A percentile compares a stretch with the other conserved stretches of the same genome.
These are phyloP conservation scores for Xylaria sp. DNA, from an alignment of 2,329 filamentous ascomycete species.

Conservation along the genomic window DNA sequence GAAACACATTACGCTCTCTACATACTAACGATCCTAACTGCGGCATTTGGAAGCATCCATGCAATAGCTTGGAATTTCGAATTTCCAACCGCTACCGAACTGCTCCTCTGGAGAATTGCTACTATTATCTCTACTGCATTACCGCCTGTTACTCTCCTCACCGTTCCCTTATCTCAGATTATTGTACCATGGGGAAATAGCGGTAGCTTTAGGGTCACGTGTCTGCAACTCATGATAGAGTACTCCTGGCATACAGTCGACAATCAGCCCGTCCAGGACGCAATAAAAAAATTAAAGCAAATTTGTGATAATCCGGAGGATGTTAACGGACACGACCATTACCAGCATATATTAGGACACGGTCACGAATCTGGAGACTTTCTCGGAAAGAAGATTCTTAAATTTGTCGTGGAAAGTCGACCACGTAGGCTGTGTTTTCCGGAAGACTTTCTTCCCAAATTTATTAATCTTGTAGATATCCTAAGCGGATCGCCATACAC, in stretches of 20 bases:
- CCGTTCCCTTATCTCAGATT: not conserved
- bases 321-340: slow-evolving; percentile 12
- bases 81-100: slow-evolving; percentile 22
- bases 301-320: not conserved
- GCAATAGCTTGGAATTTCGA: slow-evolving; percentile 28
- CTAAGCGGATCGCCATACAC: not conserved
- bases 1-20: not conserved
- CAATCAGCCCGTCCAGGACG: slow-evolving; percentile 1
- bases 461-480: not conserved
- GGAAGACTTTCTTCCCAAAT: not conserved
- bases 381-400: slow-evolving; percentile 9
- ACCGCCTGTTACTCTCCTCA: not conserved
- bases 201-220: slow-evolving; percentile 1
- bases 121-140: not conserved
- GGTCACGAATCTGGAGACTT: not conserved
- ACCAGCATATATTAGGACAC: slow-evolving; percentile 10
- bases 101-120: slow-evolving; percentile 21
- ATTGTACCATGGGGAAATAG: not conserved
- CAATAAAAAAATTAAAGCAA: slow-evolving; percentile 4
- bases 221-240: slow-evolving; percentile 25
- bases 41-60: slow-evolving; percentile 4
- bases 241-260: slow-evolving; percentile 21
- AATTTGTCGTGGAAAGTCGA: not conserved
- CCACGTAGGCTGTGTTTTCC: not conserved
- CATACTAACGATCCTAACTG: not conserved